Percentiles rank a stretch among this genome's conserved stretches.
phyloP scores from a whole-genome alignment of 805 yeast species.

The Ogataea neopini region DNA sequence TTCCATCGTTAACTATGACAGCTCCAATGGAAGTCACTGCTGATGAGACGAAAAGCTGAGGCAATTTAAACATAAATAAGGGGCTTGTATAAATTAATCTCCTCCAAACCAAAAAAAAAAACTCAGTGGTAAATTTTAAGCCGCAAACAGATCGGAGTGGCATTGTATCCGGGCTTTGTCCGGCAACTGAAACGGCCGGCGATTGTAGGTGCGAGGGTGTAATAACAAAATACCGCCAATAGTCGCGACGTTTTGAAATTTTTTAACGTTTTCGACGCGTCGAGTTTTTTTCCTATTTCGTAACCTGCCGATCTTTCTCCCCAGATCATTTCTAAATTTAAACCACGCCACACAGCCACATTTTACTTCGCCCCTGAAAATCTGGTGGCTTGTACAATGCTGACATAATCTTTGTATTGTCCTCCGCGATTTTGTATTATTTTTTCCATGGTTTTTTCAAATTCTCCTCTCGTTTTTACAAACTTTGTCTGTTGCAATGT shows the following conservation, averaged over 20 bases:
- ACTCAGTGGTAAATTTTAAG: neutral
- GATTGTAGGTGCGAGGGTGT: neutral
- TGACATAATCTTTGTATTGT: neutral
- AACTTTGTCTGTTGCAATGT: slow-evolving; percentile 2
- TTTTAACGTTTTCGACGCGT: neutral
- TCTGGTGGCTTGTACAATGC: neutral
- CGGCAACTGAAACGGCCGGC: neutral
- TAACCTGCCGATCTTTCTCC: neutral
- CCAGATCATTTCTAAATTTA: neutral
- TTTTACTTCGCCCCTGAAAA: neutral
- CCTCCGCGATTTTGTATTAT: neutral
- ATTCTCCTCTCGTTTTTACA: neutral
- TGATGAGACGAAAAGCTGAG: too few relatives aligned
- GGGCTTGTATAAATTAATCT: neutral
- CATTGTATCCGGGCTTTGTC: neutral
- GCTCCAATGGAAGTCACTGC: neutral
- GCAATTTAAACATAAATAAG: too few relatives aligned
- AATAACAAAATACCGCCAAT: too few relatives aligned
- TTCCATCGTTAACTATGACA: neutral
- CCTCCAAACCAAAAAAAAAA: neutral
- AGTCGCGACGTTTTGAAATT: too few relatives aligned
- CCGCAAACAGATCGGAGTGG: neutral
- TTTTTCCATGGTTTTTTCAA: neutral
- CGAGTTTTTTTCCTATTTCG: neutral
- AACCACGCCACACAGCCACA: slow-evolving; percentile 3